Conservation (phyloP, 345 rosid genomes). For the Capsella bursapastoris region DNA sequence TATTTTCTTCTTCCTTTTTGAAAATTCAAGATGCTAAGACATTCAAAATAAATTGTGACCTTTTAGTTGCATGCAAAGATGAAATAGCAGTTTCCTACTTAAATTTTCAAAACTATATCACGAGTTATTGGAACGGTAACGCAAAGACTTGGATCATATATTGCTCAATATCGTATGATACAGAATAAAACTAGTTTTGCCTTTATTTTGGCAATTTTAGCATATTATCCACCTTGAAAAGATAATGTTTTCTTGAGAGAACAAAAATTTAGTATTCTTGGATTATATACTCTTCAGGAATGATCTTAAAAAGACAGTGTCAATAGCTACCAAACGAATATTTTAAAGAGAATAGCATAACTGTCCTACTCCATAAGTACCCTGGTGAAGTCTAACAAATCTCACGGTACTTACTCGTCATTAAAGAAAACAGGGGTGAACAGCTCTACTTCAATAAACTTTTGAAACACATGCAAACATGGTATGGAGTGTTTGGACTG, state of each 20-base stretch:
- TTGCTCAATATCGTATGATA: constrained; percentile 13
- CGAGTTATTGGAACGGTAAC: not conserved
- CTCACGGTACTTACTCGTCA: constrained; percentile 23
- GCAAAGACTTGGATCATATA: constrained; percentile 23
- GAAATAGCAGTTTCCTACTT: constrained; percentile 11
- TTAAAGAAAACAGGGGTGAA: not conserved
- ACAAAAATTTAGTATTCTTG: not conserved
- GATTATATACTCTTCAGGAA: constrained; percentile 14
- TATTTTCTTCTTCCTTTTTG: constrained; percentile 78
- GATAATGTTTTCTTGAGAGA: constrained; percentile 3
- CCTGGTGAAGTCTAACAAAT: not conserved
- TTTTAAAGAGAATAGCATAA: constrained; percentile 9
- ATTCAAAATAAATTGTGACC: constrained; percentile 35
- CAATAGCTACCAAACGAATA: constrained; percentile 17
- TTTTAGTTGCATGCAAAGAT: constrained; percentile 29
- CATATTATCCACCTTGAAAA: constrained; percentile 8
- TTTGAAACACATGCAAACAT: constrained; percentile 31
- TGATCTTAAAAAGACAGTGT: constrained; percentile 9
- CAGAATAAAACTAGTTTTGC: constrained; percentile 21
- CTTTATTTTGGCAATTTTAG: constrained; percentile 10
- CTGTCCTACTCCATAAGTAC: constrained; percentile 19
- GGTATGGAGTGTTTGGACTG: not conserved
- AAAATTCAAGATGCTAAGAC: constrained; percentile 75
- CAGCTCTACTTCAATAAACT: constrained; percentile 21
- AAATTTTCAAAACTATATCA: not conserved